Evolutionary conservation across 805 yeast species (phyloP), one percentile per base, ranked within the genome.

Genomic region (Lachancea sp.): DNA sequence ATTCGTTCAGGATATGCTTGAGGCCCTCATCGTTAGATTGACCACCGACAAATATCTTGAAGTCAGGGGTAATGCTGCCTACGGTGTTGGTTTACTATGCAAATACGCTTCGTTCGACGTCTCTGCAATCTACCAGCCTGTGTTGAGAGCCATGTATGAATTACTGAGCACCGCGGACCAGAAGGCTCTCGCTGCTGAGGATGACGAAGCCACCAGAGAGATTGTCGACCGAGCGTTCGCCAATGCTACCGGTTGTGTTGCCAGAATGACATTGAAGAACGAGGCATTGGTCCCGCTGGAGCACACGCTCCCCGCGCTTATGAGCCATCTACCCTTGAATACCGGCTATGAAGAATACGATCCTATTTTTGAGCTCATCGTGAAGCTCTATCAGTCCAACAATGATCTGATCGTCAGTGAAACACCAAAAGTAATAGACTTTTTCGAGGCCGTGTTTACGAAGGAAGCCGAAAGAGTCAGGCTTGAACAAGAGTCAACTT

Each of bases 211-310:
- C 61, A 72, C 85, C 24, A 75, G 74, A 55, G 95, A 87, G 49
- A 82, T 78, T 45, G 75, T 85, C 52, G 80, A 81, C 66, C 75
- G 95, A 68, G 78, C 94, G 5, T 78, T 77, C 51, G 96, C 97
- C 45, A 92, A 92, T 63, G 96, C 96, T 4, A 83, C 92, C 63
- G 98, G 98, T 32, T 92, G 97, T 74, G 95, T 89, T 43, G 89
- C 96, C 13, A 79, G 98, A 66, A 73, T 92, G 84, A 75, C 84
- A 11, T 68, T 85, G 61, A 80, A 82, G 59, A 75, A 83, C 61
- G 78, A 77, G 54, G 67, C 65, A 28, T 74, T 82, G 26, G 78
- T 89, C 51, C 97, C 97, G 45, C 65, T 87, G 50, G 78, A 74
- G 45, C 88, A 78, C 41, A 76, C 90, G 31, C 68, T 83, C 17